Evolutionary conservation across 148 eudicot genomes (phyloP).

Genomic region (Dysphania ambrosioides): DNA sequence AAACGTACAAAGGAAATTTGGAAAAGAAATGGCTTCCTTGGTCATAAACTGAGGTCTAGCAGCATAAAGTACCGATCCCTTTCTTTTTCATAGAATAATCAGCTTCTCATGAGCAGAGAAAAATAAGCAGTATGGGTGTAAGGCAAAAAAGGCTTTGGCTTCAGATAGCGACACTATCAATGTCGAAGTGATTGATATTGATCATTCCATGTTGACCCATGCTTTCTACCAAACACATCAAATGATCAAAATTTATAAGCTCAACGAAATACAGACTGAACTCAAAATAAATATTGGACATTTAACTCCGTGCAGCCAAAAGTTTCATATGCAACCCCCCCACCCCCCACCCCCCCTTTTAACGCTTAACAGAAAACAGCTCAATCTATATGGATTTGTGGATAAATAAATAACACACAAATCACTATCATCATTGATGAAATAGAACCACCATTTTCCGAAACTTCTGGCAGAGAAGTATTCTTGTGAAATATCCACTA

Average conservation of each 20-base stretch:
- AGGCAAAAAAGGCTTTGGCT: background rate
- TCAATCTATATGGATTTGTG: background rate
- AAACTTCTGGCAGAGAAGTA: background rate
- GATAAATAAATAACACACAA: background rate
- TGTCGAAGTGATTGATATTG: background rate
- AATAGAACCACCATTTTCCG: background rate
- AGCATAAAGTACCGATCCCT: background rate
- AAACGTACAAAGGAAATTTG: background rate
- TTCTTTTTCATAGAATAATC: background rate
- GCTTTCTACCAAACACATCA: background rate
- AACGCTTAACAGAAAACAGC: background rate
- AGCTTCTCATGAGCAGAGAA: background rate
- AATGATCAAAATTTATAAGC: background rate
- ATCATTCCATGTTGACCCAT: background rate
- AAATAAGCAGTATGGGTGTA: background rate
- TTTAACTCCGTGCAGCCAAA: background rate
- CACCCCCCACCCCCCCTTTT: background rate
- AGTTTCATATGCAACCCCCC: background rate
- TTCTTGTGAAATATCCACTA: background rate
- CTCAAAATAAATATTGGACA: background rate
- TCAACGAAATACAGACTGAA: background rate
- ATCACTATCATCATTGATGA: background rate
- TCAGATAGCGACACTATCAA: background rate
- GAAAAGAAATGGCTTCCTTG: background rate
- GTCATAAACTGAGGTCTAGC: background rate